Conservation (phyloP, 495 filamentous ascomycete genomes). For the Apiosordaria backusii region DNA sequence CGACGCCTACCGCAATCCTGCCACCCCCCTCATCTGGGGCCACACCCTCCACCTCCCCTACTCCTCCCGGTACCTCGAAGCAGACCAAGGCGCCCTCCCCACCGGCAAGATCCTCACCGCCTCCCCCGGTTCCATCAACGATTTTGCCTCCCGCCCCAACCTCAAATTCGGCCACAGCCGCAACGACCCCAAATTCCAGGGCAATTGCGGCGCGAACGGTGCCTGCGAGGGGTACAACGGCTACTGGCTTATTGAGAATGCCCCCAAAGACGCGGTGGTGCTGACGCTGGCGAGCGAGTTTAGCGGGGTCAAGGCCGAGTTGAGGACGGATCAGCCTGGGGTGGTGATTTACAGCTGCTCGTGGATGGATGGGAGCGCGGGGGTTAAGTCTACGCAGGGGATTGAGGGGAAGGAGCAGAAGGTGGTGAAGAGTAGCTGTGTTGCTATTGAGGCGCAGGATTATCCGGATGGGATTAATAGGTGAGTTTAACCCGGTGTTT, state of each 20-base stretch:
- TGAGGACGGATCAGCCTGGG: constrained; percentile 66
- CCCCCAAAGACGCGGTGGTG: constrained; percentile 55
- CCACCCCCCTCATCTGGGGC: constrained; percentile 61
- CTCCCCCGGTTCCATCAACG: constrained; percentile 56
- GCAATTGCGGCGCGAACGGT: constrained; percentile 60
- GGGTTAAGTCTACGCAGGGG: constrained; percentile 60
- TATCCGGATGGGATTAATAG: constrained; percentile 79
- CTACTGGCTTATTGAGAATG: constrained; percentile 67
- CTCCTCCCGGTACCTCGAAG: constrained; percentile 63
- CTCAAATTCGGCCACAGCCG: constrained; percentile 66
- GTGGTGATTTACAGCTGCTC: constrained; percentile 71
- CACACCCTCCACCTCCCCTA: constrained; percentile 70
- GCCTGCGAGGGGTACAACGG: constrained; percentile 78
- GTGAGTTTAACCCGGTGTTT: constrained; percentile 34
- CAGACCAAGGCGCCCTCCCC: constrained; percentile 67
- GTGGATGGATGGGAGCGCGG: constrained; percentile 60
- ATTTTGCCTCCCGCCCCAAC: constrained; percentile 59
- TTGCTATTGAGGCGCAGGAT: constrained; percentile 62
- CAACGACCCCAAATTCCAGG: constrained; percentile 51
- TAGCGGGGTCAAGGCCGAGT: constrained; percentile 66
- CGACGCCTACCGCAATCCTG: constrained; percentile 63
- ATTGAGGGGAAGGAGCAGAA: constrained; percentile 46
- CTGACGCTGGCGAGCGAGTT: constrained; percentile 54
- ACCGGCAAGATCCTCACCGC: constrained; percentile 66
- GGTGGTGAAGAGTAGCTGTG: constrained; percentile 54